Evolutionary conservation across 345 rosid genomes (phyloP).

Genomic region (Citrus reticulata): DNA sequence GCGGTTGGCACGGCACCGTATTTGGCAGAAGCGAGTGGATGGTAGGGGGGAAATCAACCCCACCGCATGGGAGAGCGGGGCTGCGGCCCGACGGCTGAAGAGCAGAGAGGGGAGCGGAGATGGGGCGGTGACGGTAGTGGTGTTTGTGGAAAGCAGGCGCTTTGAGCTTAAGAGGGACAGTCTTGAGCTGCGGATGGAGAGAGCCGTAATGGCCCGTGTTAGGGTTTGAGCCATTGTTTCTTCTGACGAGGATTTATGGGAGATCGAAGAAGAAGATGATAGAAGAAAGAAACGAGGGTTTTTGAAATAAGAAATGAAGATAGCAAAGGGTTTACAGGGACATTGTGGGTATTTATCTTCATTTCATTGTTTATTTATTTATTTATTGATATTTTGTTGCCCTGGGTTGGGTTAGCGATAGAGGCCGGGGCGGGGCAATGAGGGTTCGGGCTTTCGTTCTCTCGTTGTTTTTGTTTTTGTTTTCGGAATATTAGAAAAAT

Average conservation of each 20-base stretch:
- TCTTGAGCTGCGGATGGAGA: constrained; percentile 45
- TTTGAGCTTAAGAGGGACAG: constrained; percentile 27
- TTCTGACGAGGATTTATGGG: not conserved
- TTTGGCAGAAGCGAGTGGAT: constrained; percentile 39
- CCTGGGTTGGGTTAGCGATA: too few species aligned
- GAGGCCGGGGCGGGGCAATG: too few species aligned
- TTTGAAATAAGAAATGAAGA: not conserved
- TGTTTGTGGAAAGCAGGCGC: constrained; percentile 34
- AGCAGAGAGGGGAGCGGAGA: constrained; percentile 38
- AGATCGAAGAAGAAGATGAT: not conserved
- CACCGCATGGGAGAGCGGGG: constrained; percentile 27
- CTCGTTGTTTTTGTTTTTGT: too few species aligned
- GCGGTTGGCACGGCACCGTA: constrained; percentile 74
- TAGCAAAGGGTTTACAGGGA: not conserved
- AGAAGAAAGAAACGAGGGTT: not conserved
- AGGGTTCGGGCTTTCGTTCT: not conserved
- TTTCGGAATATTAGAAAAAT: too few species aligned
- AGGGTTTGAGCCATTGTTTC: constrained; percentile 55
- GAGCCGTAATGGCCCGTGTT: constrained; percentile 28
- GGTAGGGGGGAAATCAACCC: constrained; percentile 14
- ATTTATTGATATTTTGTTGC: not conserved
- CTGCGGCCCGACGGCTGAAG: constrained; percentile 36
- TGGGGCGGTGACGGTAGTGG: constrained; percentile 28
- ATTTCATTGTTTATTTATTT: not conserved
- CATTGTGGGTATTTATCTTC: not conserved